Evolutionary conservation across 2,329 filamentous ascomycete genomes (phyloP).

Genomic region (Amauroascus niger): DNA sequence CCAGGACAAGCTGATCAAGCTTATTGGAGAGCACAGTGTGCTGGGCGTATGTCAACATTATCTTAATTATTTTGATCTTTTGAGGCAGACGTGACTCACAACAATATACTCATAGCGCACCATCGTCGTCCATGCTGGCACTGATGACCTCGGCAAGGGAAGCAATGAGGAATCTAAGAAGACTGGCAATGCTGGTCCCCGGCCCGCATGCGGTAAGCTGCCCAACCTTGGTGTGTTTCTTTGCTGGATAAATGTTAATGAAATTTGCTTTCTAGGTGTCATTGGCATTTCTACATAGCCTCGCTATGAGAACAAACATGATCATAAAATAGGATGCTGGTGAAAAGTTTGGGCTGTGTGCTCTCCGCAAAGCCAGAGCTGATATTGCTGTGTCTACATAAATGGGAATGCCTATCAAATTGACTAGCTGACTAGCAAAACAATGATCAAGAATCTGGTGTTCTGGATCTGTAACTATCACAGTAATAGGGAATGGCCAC

Average conservation of each 20-base stretch:
- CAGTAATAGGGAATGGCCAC: too few species aligned
- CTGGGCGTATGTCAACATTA: slow-evolving; percentile 58
- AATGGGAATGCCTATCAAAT: neutral
- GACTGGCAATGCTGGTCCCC: slow-evolving; percentile 89
- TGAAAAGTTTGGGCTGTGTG: neutral
- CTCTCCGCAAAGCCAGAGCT: neutral
- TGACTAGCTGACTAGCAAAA: neutral
- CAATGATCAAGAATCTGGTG: neutral
- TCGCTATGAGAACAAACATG: neutral
- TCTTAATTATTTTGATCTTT: neutral
- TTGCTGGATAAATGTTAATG: neutral
- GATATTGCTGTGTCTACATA: neutral
- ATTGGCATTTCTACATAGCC: slow-evolving; percentile 74
- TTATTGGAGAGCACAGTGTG: slow-evolving; percentile 91
- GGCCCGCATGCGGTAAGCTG: slow-evolving; percentile 81
- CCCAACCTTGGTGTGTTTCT: neutral
- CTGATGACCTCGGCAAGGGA: slow-evolving; percentile 92
- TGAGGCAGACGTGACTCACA: neutral
- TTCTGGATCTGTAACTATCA: too few species aligned
- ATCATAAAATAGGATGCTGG: neutral
- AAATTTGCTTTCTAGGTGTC: slow-evolving; percentile 49
- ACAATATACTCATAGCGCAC: slow-evolving; percentile 55
- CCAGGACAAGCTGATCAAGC: slow-evolving; percentile 75
- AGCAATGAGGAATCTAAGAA: slow-evolving; percentile 91
- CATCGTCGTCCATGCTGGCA: slow-evolving; percentile 86